Conservation (phyloP, 1,284 basidiomycete species). For the Ceratobasidium sp. region DNA sequence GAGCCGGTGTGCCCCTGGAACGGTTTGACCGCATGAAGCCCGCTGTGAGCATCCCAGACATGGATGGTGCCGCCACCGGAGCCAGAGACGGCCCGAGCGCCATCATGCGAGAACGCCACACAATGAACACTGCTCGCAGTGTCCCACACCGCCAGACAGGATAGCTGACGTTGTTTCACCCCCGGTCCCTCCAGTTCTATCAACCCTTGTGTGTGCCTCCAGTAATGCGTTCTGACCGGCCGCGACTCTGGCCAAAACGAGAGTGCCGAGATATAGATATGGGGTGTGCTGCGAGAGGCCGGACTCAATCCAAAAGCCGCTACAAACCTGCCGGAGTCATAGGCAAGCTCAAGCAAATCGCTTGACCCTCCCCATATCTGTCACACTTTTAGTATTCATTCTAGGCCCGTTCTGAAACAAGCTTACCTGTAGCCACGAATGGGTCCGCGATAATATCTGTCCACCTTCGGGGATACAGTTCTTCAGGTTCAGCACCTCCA, state of each 20-base stretch:
- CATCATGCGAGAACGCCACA: not conserved
- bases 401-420: no score
- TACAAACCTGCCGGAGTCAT: not conserved
- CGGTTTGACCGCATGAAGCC: no score
- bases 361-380: no score
- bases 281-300: not conserved
- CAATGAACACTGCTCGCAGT: no score
- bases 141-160: not conserved
- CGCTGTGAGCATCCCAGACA: no score
- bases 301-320: not conserved
- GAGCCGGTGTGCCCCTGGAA: no score
- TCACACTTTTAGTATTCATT: no score
- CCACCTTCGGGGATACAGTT: not conserved
- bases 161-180: not conserved
- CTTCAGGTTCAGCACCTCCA: slow-evolving; percentile 12
- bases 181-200: not conserved
- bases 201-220: not conserved
- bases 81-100: not conserved
- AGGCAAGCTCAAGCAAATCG: no score
- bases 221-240: not conserved
- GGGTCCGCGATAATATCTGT: not conserved
- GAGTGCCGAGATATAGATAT: slow-evolving; percentile 10
- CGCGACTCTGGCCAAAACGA: not conserved
- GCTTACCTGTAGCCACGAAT: not conserved
- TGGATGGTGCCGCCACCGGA: not conserved